Evolutionary conservation across 1,284 basidiomycete genomes (phyloP).

Genomic region (Ganoderma sinense): DNA sequence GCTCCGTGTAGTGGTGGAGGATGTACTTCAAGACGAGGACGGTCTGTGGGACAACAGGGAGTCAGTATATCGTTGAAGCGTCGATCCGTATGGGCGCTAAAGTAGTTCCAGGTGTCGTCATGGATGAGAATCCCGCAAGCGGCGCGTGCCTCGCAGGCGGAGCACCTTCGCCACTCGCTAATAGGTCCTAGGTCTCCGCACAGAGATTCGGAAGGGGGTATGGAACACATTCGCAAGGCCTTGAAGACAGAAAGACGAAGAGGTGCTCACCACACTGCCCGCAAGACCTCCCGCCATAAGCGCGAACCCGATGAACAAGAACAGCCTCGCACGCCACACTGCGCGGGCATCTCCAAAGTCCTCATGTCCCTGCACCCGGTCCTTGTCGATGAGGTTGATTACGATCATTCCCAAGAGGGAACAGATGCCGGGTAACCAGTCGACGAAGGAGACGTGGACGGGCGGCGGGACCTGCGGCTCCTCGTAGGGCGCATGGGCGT

Average conservation of each 20-base stretch:
- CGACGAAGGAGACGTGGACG: conserved; percentile 89
- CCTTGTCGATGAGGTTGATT: conserved; percentile 96
- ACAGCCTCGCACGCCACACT: conserved; percentile 68
- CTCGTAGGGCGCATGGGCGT: conserved; percentile 76
- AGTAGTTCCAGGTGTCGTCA: no score
- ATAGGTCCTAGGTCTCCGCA: background rate
- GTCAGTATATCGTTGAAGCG: conserved; percentile 2
- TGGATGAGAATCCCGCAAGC: background rate
- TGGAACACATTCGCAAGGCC: background rate
- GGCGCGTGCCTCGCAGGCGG: background rate
- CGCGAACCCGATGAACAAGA: conserved; percentile 95
- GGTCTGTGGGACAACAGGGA: conserved; percentile 57
- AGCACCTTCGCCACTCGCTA: background rate
- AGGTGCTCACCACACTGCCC: conserved; percentile 45
- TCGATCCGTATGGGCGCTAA: background rate
- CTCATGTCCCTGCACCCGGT: conserved; percentile 85
- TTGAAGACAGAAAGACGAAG: background rate
- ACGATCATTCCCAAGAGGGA: conserved; percentile 94
- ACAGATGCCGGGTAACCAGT: conserved; percentile 96
- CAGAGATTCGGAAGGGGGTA: background rate
- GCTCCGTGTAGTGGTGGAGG: conserved; percentile 74
- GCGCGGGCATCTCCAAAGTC: conserved; percentile 79
- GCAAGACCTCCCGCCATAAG: conserved; percentile 83
- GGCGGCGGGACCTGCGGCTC: conserved; percentile 77
- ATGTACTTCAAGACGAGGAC: conserved; percentile 94